These are phyloP conservation scores for Ceratobasidium sp. DNA, from an alignment of 1,284 basidiomycete species.

Conservation along the genomic window DNA sequence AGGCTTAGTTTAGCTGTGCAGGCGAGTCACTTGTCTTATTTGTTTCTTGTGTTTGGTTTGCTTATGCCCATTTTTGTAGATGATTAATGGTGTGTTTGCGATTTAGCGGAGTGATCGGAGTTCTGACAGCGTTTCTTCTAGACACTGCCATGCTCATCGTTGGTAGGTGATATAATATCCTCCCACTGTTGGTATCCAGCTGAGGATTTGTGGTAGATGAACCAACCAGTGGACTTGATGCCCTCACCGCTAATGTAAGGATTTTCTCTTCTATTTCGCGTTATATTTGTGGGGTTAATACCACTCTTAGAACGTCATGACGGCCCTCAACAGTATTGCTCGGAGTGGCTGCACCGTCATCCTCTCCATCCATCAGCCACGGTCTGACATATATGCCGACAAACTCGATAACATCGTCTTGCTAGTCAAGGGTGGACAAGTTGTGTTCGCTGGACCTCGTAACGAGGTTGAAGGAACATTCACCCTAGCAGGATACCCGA, in stretches of 20 bases:
- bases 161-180: constrained; percentile 54
- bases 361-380: constrained; percentile 66
- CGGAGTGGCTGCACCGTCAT: constrained; percentile 65
- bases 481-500: constrained; percentile 55
- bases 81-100: constrained; percentile 47
- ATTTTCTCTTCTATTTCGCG: constrained; percentile 27
- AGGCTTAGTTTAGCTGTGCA: constrained; percentile 66
- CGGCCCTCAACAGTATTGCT: constrained; percentile 62
- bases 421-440: constrained; percentile 63
- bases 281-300: background rate
- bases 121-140: constrained; percentile 1
- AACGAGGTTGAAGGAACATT: constrained; percentile 55
- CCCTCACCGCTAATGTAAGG: constrained; percentile 62
- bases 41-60: constrained; percentile 55
- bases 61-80: background rate
- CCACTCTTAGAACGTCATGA: constrained; percentile 55
- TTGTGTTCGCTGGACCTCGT: constrained; percentile 57
- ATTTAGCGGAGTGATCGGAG: background rate
- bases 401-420: constrained; percentile 62
- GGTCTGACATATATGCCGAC: constrained; percentile 61
- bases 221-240: constrained; percentile 62
- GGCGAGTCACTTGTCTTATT: constrained; percentile 52
- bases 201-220: constrained; percentile 28
- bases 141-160: constrained; percentile 63
- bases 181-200: background rate